Evolutionary conservation across 2,329 filamentous ascomycete genomes (phyloP), one percentile per base, ranked within the genome.

Genomic region (Trichoderma lentiforme): DNA sequence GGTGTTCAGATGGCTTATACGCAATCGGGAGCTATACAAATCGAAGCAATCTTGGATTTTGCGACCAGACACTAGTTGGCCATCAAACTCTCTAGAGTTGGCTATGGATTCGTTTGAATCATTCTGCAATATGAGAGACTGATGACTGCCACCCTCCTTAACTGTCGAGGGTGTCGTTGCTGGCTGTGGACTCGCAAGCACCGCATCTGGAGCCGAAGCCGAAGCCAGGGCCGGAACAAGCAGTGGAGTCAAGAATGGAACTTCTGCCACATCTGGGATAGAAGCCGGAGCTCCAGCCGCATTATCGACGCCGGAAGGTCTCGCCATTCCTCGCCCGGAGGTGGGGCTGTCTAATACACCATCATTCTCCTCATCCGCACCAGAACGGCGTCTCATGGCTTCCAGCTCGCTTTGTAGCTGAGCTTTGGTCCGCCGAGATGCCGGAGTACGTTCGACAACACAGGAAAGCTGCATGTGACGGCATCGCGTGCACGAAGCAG

Each of bases 31-130:
- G 5, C 8, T 53, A 15, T 70, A 70, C 67, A 70, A 8, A 36
- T 63, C n/a, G 32, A 70, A 70, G 8, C 67, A 70, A 36, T 70
- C 67, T 12, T 51, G 47, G 1, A 70, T 70, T 70, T 63, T 70
- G 3, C 67, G 67, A 14, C 58, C 58, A 3, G 36, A 18, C 1
- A 70, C 57, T 4, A 63, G 21, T 30, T 63, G 58, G 11, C 67
- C 67, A 14, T 70, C 67, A 53, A 70, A 63, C 21, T 63, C 24
- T 34, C 30, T 43, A 18, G 28, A 11, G 8, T 6, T 30, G 18
- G 26, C 4, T 18, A 15, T 47, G 2, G 43, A 43, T 56, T 18
- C 67, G 18, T 18, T 39, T 11, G 32, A 3, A 8, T 58, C 51
- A 43, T 11, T 18, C 18, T 58, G 43, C 3, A 26, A 18, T 58